Evolutionary conservation across 116 monocot species (phyloP).

Genomic region (Trichopus zeylanicus): DNA sequence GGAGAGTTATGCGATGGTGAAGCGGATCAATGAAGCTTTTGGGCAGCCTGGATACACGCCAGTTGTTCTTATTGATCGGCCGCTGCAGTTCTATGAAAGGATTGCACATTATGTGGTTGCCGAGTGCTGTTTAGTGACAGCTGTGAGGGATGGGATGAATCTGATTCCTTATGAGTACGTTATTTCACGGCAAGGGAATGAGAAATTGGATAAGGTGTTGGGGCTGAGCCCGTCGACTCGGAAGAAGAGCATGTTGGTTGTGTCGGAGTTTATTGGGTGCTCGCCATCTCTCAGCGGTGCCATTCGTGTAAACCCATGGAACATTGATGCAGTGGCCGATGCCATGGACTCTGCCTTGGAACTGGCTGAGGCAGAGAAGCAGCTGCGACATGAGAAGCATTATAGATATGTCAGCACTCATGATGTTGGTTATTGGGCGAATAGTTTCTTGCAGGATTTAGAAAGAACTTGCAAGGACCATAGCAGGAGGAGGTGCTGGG

Average conservation of each 20-base stretch:
- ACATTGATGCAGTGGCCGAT: slow-evolving; percentile 65
- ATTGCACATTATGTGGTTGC: slow-evolving; percentile 67
- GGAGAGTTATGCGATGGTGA: slow-evolving; percentile 44
- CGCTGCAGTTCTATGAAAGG: slow-evolving; percentile 56
- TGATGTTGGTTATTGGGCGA: slow-evolving; percentile 80
- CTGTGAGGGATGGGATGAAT: slow-evolving; percentile 85
- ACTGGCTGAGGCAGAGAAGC: slow-evolving; percentile 61
- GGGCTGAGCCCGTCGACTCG: slow-evolving; percentile 9
- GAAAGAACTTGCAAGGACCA: slow-evolving; percentile 64
- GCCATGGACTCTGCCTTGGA: slow-evolving; percentile 59
- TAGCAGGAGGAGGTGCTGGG: slow-evolving; percentile 43
- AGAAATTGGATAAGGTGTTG: slow-evolving; percentile 40
- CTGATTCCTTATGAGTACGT: slow-evolving; percentile 83
- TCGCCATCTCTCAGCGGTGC: slow-evolving; percentile 57
- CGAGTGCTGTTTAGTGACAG: slow-evolving; percentile 69
- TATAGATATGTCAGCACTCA: slow-evolving; percentile 69
- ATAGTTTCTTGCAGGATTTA: slow-evolving; percentile 69
- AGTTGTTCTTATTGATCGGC: slow-evolving; percentile 54
- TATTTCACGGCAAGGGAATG: slow-evolving; percentile 63
- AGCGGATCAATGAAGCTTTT: slow-evolving; percentile 58
- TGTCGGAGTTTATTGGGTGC: slow-evolving; percentile 45
- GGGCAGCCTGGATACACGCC: slow-evolving; percentile 55
- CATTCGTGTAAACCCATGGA: slow-evolving; percentile 80
- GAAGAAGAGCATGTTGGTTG: slow-evolving; percentile 74
- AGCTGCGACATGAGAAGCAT: slow-evolving; percentile 54